Base-by-base conservation (phyloP, 179 eudicot species). In the Dionaea muscipula region DNA sequence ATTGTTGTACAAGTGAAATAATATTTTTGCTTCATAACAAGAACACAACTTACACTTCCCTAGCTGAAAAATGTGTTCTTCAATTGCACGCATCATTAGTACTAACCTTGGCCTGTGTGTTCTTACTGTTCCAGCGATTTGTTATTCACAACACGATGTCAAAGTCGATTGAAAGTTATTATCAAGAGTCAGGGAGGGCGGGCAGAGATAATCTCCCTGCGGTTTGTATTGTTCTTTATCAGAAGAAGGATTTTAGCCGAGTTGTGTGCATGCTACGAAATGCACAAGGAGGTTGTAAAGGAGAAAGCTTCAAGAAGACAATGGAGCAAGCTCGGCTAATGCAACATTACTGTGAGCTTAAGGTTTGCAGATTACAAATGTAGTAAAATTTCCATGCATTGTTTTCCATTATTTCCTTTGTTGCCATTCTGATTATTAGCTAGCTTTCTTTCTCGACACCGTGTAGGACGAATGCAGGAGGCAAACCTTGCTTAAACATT, bases 161-260 rank as follows among this genome's bases (percentile, higher is more conserved):
- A 20, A 91, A 91, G 73, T 82, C 98, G 31, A 84, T 91, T 44
- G 98, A 91, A 70, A 84, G 98, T 73, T 91, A 86, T 68, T 91
- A 91, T 70, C 98, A 91, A 68, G 98, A 91, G 72, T 84, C 98
- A 36, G 98, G 98, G 66, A 78, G 98, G 71, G 95, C 98, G 19
- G 98, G 98, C 23, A 76, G 98, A 75, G 98, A 91, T 70, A 79
- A 79, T 62, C 85, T 80, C 55, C 77, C 94, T 23, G 74, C 98
- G 38, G 71, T 69, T 15, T 91, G 98, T 54, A 56, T 82, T 65
- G 77, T 71, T 60, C 54, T 91, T 48, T 91, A 73, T 67, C 91
- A 76, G 77, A 91, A 79, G 69, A 91, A 84, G 76, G 98, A 91
- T 74, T 91, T 91, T 59, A 87, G 98, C 68, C 78, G 98, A 65